phyloP scores from a whole-genome alignment of 1,139 yeast species.

The Blastobotrys ciferrii region DNA sequence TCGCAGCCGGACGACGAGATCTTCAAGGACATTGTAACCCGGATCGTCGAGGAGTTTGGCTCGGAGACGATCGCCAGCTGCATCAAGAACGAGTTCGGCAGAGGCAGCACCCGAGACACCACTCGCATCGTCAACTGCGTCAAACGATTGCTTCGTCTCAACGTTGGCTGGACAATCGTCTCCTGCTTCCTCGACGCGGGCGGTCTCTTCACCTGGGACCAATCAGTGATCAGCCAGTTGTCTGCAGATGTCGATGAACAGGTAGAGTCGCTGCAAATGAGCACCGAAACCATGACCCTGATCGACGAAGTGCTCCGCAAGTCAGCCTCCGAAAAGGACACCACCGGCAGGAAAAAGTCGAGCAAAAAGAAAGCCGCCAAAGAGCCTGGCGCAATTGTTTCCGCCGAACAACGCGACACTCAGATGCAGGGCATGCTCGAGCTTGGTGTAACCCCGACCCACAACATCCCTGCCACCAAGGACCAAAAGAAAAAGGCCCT shows the following conservation, averaged over 20 bases:
- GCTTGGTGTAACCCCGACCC: slow-evolving; percentile 12
- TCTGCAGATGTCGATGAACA: slow-evolving; percentile 47
- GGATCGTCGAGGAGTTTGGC: slow-evolving; percentile 60
- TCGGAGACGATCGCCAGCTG: slow-evolving; percentile 31
- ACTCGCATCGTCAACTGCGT: slow-evolving; percentile 42
- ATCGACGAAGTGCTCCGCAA: slow-evolving; percentile 49
- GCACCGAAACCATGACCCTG: slow-evolving; percentile 55
- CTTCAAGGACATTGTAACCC: slow-evolving; percentile 63
- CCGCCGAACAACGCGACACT: slow-evolving; percentile 15
- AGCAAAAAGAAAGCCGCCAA: slow-evolving; percentile 25
- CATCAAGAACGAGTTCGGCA: slow-evolving; percentile 21
- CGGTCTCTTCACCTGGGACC: slow-evolving; percentile 65
- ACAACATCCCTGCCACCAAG: neutral
- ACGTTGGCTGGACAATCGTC: slow-evolving; percentile 58
- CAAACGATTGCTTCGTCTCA: slow-evolving; percentile 41
- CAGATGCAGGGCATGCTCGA: slow-evolving; percentile 14
- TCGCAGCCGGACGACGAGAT: slow-evolving; percentile 55
- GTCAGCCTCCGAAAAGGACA: slow-evolving; percentile 27
- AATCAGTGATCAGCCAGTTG: slow-evolving; percentile 47
- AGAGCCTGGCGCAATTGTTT: slow-evolving; percentile 9
- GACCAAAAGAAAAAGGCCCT: slow-evolving; percentile 29
- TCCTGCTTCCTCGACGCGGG: slow-evolving; percentile 69
- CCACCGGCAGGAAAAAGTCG: slow-evolving; percentile 18
- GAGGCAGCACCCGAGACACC: slow-evolving; percentile 10
- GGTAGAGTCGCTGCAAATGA: slow-evolving; percentile 49